Evolutionary conservation across 2,329 filamentous ascomycete genomes (phyloP), one percentile per base, ranked within the genome.

Genomic region (Ascochyta lentis): DNA sequence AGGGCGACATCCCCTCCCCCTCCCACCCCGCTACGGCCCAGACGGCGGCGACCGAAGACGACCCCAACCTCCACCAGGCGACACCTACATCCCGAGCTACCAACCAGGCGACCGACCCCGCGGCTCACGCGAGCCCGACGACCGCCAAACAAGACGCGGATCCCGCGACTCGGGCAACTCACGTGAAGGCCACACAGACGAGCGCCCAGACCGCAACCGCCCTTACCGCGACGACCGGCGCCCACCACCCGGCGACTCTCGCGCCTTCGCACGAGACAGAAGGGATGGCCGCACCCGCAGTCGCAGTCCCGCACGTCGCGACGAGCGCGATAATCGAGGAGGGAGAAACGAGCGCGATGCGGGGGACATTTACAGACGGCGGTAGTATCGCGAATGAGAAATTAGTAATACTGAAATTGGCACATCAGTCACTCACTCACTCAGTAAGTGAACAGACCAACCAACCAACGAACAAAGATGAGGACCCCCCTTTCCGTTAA

Each of bases 11-110:
- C 68, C 68, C 6, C 64, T 75, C 2, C 74, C 73, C 8, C 68
- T 65, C 7, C 68, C 72, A 8, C 73, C 75, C 6, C 70, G 72
- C 19, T 72, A 74, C 46, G 69, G 67, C 0, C 64, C 64, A 6
- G 66, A 66, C 24, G 59, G 61, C 19, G 60, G 62, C 24, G 67
- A 67, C 29, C 47, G 66, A 23, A 59, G 61, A 12, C 54, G 65
- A 69, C 48, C 68, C 67, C 58, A 63, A 4, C 43, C 56, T 15
- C 63, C 60, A n/a, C 57, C 57, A 23, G 64, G 64, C 7, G 79
- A 81, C 56, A 79, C 75, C 0, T 81, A 81, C 59, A 78, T 81
- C 26, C 79, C 79, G 1, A 74, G 72, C 41, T 81, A 81, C 54
- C 61, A 69, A n/a, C 66, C 63, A 13, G 68, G 61, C 8, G 65